Evolutionary conservation across 345 rosid genomes (phyloP).

Genomic region (Eucalyptus decipiens): DNA sequence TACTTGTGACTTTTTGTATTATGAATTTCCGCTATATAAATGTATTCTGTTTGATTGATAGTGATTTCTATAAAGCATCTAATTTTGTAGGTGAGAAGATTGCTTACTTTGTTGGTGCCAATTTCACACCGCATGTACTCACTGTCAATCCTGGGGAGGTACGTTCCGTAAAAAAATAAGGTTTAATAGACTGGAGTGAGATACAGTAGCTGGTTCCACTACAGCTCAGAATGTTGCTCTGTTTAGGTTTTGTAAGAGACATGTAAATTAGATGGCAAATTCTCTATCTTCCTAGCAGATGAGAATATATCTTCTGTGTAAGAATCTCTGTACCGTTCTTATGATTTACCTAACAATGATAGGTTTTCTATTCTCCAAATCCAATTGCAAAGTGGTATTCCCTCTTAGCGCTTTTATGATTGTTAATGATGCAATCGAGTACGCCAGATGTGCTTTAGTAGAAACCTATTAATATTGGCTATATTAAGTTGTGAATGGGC

Average conservation of each 20-base stretch:
- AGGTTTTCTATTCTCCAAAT: neutral
- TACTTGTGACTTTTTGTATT: neutral
- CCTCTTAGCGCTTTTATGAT: neutral
- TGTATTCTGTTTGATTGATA: neutral
- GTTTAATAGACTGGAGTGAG: neutral
- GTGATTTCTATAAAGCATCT: neutral
- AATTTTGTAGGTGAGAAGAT: slow-evolving; percentile 36
- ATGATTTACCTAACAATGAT: neutral
- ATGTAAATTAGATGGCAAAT: neutral
- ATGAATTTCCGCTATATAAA: neutral
- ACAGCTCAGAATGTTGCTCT: neutral
- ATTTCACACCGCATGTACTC: slow-evolving; percentile 81
- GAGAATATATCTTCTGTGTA: neutral
- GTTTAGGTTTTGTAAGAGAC: neutral
- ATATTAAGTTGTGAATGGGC: neutral
- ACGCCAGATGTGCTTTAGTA: neutral
- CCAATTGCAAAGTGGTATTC: neutral
- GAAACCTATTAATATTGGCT: neutral
- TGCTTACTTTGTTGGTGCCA: slow-evolving; percentile 49
- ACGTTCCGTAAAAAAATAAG: neutral
- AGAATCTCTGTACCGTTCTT: neutral
- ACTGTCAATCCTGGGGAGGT: slow-evolving; percentile 95
- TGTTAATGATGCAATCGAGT: neutral
- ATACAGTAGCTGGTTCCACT: neutral
- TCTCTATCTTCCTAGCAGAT: neutral